Conservation (phyloP, 768 basidiomycete genomes). For the Clathrus columnatus region DNA sequence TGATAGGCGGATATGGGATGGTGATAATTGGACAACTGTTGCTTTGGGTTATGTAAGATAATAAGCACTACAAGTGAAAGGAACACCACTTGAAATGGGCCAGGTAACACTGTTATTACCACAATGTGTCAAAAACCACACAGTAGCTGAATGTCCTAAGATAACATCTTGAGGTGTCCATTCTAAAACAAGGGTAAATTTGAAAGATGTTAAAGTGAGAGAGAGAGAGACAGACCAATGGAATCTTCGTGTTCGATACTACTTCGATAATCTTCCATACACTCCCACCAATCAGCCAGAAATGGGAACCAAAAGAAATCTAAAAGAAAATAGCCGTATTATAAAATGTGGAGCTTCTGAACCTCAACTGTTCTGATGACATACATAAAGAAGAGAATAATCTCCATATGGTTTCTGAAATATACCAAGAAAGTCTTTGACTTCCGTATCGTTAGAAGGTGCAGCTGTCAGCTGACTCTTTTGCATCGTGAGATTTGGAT, state of each 20-base stretch:
- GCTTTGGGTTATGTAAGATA: too few relatives aligned
- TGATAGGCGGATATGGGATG: too few relatives aligned
- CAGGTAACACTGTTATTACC: conserved; percentile 20
- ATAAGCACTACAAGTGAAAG: too few relatives aligned
- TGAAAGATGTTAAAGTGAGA: neutral
- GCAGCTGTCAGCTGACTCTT: conserved; percentile 7
- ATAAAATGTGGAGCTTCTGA: conserved; percentile 5
- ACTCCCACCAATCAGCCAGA: conserved; percentile 16
- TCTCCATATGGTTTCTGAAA: conserved; percentile 11
- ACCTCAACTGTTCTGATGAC: neutral
- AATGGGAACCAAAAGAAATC: conserved; percentile 19
- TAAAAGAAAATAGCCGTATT: conserved; percentile 2
- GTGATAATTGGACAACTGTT: too few relatives aligned
- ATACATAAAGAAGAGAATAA: conserved; percentile 17
- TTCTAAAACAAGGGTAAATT: conserved; percentile 15
- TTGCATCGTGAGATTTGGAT: neutral
- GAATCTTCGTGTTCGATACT: conserved; percentile 15
- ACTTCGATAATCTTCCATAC: conserved; percentile 17
- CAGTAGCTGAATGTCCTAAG: conserved; percentile 16
- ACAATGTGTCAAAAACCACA: conserved; percentile 21
- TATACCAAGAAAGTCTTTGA: conserved; percentile 14
- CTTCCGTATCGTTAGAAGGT: conserved; percentile 10
- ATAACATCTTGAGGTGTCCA: conserved; percentile 22
- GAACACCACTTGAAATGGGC: conserved; percentile 17
- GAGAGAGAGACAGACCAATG: conserved; percentile 16